Evolutionary conservation across 441 rosid species (phyloP).

Genomic region (Mallotus repandus): DNA sequence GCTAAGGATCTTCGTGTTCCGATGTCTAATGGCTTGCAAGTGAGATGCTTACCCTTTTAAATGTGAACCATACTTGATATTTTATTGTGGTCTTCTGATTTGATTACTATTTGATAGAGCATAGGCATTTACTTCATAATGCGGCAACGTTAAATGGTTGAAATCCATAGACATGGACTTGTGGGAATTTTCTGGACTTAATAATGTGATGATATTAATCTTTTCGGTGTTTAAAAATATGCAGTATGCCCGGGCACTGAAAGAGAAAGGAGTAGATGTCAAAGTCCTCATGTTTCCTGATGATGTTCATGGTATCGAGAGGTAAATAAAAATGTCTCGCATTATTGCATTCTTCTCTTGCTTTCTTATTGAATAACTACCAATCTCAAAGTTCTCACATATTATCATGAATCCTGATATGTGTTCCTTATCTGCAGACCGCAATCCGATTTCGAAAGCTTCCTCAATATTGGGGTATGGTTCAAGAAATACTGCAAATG

Average conservation of each 20-base stretch:
- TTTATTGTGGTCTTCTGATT: background rate
- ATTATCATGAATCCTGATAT: conserved; percentile 19
- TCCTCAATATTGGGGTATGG: conserved; percentile 79
- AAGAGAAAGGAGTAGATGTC: conserved; percentile 79
- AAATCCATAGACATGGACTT: background rate
- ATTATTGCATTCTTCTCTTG: background rate
- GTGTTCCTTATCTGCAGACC: conserved; percentile 61
- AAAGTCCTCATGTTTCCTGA: conserved; percentile 69
- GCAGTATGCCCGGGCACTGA: conserved; percentile 75
- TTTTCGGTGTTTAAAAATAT: conserved; percentile 18
- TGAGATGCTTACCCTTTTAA: conserved; percentile 31
- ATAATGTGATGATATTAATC: background rate
- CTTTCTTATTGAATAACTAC: background rate
- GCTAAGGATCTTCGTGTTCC: conserved; percentile 94
- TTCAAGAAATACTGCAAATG: conserved; percentile 74
- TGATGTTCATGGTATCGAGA: conserved; percentile 67
- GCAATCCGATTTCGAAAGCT: conserved; percentile 79
- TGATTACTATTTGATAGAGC: background rate
- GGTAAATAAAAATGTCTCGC: conserved; percentile 32
- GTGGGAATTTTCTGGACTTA: background rate
- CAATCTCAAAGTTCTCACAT: background rate
- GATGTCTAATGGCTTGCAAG: conserved; percentile 74
- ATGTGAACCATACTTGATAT: conserved; percentile 6
- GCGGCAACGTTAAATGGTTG: too few species aligned
- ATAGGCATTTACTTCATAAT: too few species aligned